Base-by-base conservation (phyloP, 2,329 filamentous ascomycete species). In the Botrytis deweyae region DNA sequence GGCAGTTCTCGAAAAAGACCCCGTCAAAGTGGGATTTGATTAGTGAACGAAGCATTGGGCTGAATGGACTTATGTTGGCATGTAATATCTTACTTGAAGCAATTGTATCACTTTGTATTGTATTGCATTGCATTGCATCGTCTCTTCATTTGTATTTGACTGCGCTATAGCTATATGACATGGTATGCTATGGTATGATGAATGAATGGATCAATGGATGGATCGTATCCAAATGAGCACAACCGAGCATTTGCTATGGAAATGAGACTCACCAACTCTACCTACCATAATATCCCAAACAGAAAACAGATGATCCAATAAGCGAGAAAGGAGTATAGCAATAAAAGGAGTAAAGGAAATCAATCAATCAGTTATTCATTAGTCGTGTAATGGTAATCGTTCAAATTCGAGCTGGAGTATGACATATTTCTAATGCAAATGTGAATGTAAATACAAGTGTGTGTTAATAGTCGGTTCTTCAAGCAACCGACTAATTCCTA, bases 1-100 rank as follows among this genome's bases (percentile, higher is more conserved):
- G 81, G 83, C 77, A 88, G 87, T 79, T 85, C 81, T 12, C 87
- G 88, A 80, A 91, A 91, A 81, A 85, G 89, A 44, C 82, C 87
- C 5, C 84, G 88, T 33, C 68, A 74, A 36, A 67, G 72, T 63
- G 76, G 74, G 4, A 75, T 79, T 58, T 78, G 75, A 68, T 22
- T 14, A 7, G 6, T n/a, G 4, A 8, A 36, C 10, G n/a, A 58
- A 29, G 52, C 6, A 58, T 58, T 29, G 6, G n/a, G n/a, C n/a
- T 8, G n/a, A 9, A 29, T 4, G 52, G n/a, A 55, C 25, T n/a
- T n/a, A 29, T 10, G 29, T 3, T 44, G 16, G 38, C 8, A 29
- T 33, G n/a, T 29, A 5, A 18, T 1, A 40, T 62, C 3, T n/a
- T 40, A 40, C 33, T 40, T 16, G 25, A 38, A 7, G 22, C 3